These are phyloP conservation scores for Anisodus acutangulus DNA, from an alignment of 257 asterid genomes.

Conservation along the genomic window DNA sequence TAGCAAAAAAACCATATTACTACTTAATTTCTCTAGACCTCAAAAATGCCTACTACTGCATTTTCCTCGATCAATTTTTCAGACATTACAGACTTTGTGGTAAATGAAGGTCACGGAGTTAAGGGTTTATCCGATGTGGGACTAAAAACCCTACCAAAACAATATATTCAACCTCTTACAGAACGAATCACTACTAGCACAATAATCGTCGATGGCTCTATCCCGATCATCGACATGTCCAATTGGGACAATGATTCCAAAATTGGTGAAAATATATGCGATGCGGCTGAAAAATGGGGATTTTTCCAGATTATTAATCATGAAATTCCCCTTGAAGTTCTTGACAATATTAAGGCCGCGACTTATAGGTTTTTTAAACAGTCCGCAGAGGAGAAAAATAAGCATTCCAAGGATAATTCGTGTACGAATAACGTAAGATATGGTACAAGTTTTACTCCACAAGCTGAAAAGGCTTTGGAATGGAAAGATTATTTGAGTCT, in stretches of 20 bases:
- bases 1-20: no score
- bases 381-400: constrained; percentile 17
- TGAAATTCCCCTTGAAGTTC: not conserved
- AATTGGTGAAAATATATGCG: not conserved
- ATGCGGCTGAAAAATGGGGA: constrained; percentile 18
- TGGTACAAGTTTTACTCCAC: constrained; percentile 18
- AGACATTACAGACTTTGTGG: not conserved
- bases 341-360: not conserved
- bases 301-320: constrained; percentile 24
- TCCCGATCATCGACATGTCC: constrained; percentile 3
- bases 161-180: constrained; percentile 12
- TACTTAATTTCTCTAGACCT: no score
- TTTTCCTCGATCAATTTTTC: not conserved
- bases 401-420: not conserved
- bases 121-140: constrained; percentile 8
- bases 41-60: constrained; percentile 14
- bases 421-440: not conserved
- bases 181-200: not conserved
- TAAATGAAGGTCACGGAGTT: constrained; percentile 22
- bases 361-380: not conserved
- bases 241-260: not conserved
- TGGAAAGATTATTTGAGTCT: constrained; percentile 26
- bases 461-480: constrained; percentile 17
- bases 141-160: not conserved
- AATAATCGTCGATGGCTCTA: not conserved